Percentiles rank a stretch among this genome's conserved stretches.
phyloP scores from a whole-genome alignment of 768 basidiomycete genomes.

The Boletus barrowsii region DNA sequence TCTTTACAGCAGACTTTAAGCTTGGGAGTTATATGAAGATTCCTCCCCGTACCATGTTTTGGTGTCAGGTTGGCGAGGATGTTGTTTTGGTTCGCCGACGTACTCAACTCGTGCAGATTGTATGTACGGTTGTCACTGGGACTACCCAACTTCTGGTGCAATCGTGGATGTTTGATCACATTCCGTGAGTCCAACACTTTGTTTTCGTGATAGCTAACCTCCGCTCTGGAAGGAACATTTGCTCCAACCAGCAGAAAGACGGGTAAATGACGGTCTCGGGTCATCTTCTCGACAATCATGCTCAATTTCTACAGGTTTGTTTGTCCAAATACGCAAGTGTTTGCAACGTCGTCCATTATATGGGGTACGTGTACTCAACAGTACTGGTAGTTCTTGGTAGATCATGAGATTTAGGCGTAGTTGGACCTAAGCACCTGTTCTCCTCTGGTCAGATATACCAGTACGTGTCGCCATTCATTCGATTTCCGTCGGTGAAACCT shows the following conservation, averaged over 20 bases:
- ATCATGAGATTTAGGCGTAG: slow-evolving; percentile 48
- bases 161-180: slow-evolving; percentile 62
- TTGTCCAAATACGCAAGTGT: slow-evolving; percentile 52
- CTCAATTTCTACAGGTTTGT: slow-evolving; percentile 35
- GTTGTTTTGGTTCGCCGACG: not conserved
- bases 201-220: not conserved
- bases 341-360: slow-evolving; percentile 55
- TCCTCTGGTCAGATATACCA: slow-evolving; percentile 57
- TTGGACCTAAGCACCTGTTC: slow-evolving; percentile 64
- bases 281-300: not conserved
- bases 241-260: slow-evolving; percentile 42
- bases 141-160: slow-evolving; percentile 77
- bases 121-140: slow-evolving; percentile 65
- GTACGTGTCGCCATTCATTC: slow-evolving; percentile 33
- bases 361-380: slow-evolving; percentile 27
- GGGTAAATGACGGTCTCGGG: slow-evolving; percentile 12
- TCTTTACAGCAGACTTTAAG: slow-evolving; percentile 75
- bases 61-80: slow-evolving; percentile 45
- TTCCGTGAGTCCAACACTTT: slow-evolving; percentile 41
- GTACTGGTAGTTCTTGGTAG: slow-evolving; percentile 6
- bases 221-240: slow-evolving; percentile 41
- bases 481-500: not conserved
- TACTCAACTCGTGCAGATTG: slow-evolving; percentile 37
- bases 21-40: slow-evolving; percentile 66
- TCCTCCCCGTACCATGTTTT: slow-evolving; percentile 73